phyloP scores from a whole-genome alignment of 768 basidiomycete species.

The Crucibulum laeve region DNA sequence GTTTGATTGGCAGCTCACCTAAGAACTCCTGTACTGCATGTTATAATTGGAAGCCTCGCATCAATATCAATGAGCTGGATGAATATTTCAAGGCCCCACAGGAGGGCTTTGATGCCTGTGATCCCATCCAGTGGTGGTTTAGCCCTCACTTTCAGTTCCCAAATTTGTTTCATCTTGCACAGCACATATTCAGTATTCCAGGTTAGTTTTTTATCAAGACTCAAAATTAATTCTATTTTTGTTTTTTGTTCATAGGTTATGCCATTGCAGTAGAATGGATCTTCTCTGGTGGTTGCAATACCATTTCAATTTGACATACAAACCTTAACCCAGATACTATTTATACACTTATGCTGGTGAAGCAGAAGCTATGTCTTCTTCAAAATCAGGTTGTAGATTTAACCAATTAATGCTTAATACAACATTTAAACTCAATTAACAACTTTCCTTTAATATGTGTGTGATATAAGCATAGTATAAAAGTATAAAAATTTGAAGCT shows the following conservation, averaged over 20 bases:
- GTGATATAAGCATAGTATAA: not conserved
- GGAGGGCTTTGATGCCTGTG: constrained; percentile 7
- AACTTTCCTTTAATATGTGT: not conserved
- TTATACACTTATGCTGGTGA: not conserved
- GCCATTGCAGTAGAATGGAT: not conserved
- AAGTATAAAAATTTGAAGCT: too few relatives aligned
- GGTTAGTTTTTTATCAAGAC: constrained; percentile 8
- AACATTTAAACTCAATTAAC: not conserved
- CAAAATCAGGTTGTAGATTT: not conserved
- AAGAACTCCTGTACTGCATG: not conserved
- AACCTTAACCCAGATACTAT: not conserved
- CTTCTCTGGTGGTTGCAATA: not conserved
- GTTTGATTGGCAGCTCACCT: too few relatives aligned
- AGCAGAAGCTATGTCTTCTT: not conserved
- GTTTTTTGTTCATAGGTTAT: not conserved
- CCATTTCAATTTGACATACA: not conserved
- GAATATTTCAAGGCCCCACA: constrained; percentile 10
- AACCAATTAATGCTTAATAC: not conserved
- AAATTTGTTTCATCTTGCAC: constrained; percentile 12
- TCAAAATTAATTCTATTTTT: not conserved
- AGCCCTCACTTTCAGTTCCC: constrained; percentile 13
- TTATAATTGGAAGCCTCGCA: not conserved
- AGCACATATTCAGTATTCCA: constrained; percentile 15
- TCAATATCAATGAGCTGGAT: constrained; percentile 7
- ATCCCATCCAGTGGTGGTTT: constrained; percentile 16